Conservation (phyloP, 1,284 basidiomycete species). For the Cryptococcus sp. region DNA sequence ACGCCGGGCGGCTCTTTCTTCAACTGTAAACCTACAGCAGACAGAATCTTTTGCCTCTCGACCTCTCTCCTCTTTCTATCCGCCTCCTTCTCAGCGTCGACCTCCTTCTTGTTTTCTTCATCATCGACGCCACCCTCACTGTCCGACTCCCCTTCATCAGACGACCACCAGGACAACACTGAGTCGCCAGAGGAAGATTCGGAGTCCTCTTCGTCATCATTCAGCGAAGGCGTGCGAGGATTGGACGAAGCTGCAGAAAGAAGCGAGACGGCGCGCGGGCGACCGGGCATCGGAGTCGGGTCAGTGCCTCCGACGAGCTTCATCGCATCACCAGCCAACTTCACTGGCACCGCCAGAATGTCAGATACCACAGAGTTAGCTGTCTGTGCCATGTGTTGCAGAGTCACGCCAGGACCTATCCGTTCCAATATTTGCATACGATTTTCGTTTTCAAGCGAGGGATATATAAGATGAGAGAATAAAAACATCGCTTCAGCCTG, state of each 20-base stretch:
- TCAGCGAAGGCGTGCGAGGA: conserved; percentile 10
- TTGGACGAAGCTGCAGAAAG: conserved; percentile 13
- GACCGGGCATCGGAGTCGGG: not conserved
- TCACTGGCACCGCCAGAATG: too few relatives aligned
- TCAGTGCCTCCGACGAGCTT: too few relatives aligned
- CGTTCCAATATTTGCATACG: not conserved
- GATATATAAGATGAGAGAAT: conserved; percentile 55
- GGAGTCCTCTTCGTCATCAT: conserved; percentile 32
- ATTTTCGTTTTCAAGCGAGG: conserved; percentile 9
- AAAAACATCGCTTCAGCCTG: conserved; percentile 45
- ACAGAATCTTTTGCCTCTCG: conserved; percentile 76
- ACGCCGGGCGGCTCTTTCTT: conserved; percentile 42
- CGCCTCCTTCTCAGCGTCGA: conserved; percentile 55
- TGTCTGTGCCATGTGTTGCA: too few relatives aligned
- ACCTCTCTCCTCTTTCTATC: conserved; percentile 68
- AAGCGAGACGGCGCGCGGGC: conserved; percentile 14
- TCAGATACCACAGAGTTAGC: too few relatives aligned
- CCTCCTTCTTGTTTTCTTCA: conserved; percentile 42
- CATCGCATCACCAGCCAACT: too few relatives aligned
- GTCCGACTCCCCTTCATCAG: conserved; percentile 43
- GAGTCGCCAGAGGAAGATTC: conserved; percentile 41
- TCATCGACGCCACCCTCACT: conserved; percentile 52
- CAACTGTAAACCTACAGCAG: conserved; percentile 83
- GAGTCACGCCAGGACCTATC: too few relatives aligned
- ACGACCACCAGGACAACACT: conserved; percentile 45